A percentile compares a stretch with the other conserved stretches of the same genome.
These are phyloP conservation scores for Aciculosporium take DNA, from an alignment of 2,329 filamentous ascomycete species.

Conservation along the genomic window DNA sequence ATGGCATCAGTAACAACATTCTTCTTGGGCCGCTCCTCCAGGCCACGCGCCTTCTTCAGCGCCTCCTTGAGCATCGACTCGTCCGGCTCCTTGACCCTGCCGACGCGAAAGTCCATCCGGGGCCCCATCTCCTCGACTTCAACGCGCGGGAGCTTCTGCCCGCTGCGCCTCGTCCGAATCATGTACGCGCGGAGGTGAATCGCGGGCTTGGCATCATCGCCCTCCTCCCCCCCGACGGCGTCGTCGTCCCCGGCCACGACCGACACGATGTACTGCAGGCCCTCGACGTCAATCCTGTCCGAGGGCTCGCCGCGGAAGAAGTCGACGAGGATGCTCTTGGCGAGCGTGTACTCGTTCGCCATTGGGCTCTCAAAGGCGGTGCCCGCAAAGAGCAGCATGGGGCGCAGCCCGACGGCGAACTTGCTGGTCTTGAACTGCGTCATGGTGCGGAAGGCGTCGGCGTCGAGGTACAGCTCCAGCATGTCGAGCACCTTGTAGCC, in stretches of 20 bases:
- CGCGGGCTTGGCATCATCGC: conserved; percentile 38
- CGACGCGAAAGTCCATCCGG: conserved; percentile 79
- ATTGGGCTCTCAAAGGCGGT: conserved; percentile 75
- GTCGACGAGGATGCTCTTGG: conserved; percentile 78
- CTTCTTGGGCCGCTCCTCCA: conserved; percentile 78
- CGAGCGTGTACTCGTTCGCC: conserved; percentile 63
- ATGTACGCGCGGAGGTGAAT: conserved; percentile 69
- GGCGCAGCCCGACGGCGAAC: conserved; percentile 69
- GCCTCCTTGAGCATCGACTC: conserved; percentile 74
- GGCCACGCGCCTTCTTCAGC: conserved; percentile 67
- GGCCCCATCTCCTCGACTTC: conserved; percentile 94
- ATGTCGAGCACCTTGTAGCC: conserved; percentile 84
- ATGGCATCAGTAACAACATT: conserved; percentile 84
- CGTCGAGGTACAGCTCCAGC: conserved; percentile 76
- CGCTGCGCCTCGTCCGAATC: conserved; percentile 72
- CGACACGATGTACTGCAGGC: conserved; percentile 78
- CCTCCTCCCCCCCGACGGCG: conserved; percentile 24
- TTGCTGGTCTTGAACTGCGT: conserved; percentile 64
- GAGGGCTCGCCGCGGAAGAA: conserved; percentile 70
- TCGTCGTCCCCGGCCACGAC: conserved; percentile 57
- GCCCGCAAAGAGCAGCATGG: conserved; percentile 82
- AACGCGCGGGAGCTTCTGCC: conserved; percentile 75
- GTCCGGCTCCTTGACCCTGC: conserved; percentile 67
- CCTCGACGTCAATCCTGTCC: conserved; percentile 83
- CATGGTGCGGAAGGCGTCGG: conserved; percentile 54